phyloP scores from a whole-genome alignment of 805 yeast species.

The Candida arabinofermentans region DNA sequence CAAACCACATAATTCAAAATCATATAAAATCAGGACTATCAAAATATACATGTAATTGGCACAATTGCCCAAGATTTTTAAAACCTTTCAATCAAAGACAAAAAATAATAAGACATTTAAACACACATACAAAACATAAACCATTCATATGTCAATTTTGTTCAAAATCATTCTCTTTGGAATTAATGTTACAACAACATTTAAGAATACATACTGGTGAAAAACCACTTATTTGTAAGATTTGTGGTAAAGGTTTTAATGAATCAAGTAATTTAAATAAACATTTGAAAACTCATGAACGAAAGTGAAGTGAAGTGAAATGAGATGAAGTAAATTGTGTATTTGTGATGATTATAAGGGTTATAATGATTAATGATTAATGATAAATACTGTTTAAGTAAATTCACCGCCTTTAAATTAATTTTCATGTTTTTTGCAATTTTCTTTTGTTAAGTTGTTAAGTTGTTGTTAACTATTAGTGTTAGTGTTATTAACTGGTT shows the following conservation, averaged over 20 bases:
- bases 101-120: slow-evolving; percentile 80
- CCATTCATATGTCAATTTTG: slow-evolving; percentile 76
- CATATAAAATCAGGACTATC: slow-evolving; percentile 78
- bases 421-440: too few species aligned
- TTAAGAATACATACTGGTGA: slow-evolving; percentile 82
- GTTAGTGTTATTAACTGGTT: too few species aligned
- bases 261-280: slow-evolving; percentile 87
- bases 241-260: slow-evolving; percentile 79
- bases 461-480: too few species aligned
- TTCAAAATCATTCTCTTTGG: slow-evolving; percentile 68
- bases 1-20: slow-evolving; percentile 59
- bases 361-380: too few species aligned
- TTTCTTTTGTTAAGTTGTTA: too few species aligned
- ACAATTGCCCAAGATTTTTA: slow-evolving; percentile 62
- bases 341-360: too few species aligned
- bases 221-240: slow-evolving; percentile 76
- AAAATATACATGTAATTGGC: slow-evolving; percentile 72
- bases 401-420: too few species aligned
- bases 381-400: too few species aligned
- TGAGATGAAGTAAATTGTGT: too few species aligned
- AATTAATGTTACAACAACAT: slow-evolving; percentile 76
- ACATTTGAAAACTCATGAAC: slow-evolving; percentile 76
- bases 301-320: too few species aligned
- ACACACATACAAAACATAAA: slow-evolving; percentile 80
- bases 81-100: slow-evolving; percentile 77